A percentile compares a stretch with the other conserved stretches of the same genome.
Conservation (phyloP, 1,284 basidiomycete genomes). For the Irpex rosettiformis region DNA sequence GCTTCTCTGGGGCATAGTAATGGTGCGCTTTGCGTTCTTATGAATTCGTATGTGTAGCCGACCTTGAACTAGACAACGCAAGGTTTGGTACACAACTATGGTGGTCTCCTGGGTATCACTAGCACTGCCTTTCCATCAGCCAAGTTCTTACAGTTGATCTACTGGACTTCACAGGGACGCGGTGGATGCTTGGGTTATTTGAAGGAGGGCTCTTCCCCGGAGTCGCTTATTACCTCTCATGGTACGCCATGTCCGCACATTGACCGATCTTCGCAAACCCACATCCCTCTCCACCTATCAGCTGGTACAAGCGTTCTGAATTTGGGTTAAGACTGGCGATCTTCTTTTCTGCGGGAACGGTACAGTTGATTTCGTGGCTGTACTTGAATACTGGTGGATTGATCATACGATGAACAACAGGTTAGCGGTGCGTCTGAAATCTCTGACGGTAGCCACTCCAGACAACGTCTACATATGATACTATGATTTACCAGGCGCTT, state of each 20-base stretch:
- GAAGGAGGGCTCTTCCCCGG: slow-evolving; percentile 73
- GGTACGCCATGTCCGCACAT: slow-evolving; percentile 33
- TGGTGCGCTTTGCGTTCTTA: slow-evolving; percentile 38
- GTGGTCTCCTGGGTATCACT: slow-evolving; percentile 53
- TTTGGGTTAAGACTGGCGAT: slow-evolving; percentile 63
- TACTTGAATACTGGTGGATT: background rate
- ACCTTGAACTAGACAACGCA: slow-evolving; percentile 50
- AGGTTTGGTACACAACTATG: slow-evolving; percentile 63
- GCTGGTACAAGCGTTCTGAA: slow-evolving; percentile 55
- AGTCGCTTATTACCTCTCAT: slow-evolving; percentile 69
- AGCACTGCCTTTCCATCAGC: background rate
- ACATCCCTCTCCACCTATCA: slow-evolving; percentile 7
- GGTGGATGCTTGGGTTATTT: slow-evolving; percentile 64
- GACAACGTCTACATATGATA: background rate
- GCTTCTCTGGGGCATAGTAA: slow-evolving; percentile 71
- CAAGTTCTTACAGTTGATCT: background rate
- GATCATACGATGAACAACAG: background rate
- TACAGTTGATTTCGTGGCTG: slow-evolving; percentile 20
- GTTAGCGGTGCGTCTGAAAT: background rate
- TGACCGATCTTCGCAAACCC: background rate
- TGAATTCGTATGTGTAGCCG: background rate
- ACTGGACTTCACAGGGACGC: slow-evolving; percentile 39
- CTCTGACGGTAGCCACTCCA: too few relatives aligned
- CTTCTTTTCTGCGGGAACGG: slow-evolving; percentile 73
- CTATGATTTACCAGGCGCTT: slow-evolving; percentile 45